Evolutionary conservation across 75 land plant species (phyloP).

Genomic region (Pinus albicaulis): DNA sequence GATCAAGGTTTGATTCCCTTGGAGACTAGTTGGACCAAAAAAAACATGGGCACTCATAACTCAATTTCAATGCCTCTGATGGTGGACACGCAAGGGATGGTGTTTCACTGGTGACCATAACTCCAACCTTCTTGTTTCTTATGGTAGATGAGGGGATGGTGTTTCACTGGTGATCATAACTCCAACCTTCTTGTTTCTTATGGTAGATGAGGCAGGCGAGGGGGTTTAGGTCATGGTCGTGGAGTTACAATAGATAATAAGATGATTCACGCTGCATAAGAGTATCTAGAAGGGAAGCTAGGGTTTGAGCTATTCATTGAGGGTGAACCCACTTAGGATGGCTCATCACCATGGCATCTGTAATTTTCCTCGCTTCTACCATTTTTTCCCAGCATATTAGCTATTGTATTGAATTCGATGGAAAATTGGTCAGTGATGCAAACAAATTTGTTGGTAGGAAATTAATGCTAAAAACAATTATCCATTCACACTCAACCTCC

Average conservation of each 20-base stretch:
- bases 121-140: too few species aligned
- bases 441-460: too few species aligned
- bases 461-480: too few species aligned
- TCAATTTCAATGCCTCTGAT: too few species aligned
- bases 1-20: neutral
- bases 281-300: conserved; percentile 79
- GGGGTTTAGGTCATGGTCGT: conserved; percentile 7
- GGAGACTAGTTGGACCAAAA: neutral
- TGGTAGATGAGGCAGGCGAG: conserved; percentile 22
- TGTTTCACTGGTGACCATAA: too few species aligned
- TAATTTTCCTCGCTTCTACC: conserved; percentile 17
- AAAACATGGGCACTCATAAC: neutral
- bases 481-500: too few species aligned
- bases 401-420: neutral
- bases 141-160: conserved; percentile 26
- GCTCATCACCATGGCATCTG: conserved; percentile 90
- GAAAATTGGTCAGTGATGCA: too few species aligned
- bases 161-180: too few species aligned
- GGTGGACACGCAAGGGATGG: too few species aligned
- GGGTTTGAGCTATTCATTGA: conserved; percentile 86
- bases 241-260: conserved; percentile 15
- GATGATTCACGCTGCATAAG: conserved; percentile 51
- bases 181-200: neutral
- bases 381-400: neutral
- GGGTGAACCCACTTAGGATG: conserved; percentile 96